Evolutionary conservation across 1,284 basidiomycete genomes (phyloP), one percentile per base, ranked within the genome.

Genomic region (Spongispora temasekensis): DNA sequence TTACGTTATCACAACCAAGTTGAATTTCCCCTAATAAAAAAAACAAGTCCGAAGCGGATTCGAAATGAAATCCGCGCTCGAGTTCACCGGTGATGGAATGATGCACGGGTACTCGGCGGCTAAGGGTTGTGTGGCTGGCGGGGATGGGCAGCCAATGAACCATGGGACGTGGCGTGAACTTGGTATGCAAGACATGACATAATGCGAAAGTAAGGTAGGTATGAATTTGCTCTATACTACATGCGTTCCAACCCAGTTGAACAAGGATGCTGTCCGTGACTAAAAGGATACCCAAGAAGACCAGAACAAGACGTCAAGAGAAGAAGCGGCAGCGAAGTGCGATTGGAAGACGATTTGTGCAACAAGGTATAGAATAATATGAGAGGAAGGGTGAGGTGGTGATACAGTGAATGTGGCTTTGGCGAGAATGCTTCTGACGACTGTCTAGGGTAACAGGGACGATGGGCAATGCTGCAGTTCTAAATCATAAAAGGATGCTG

Each of bases 401-500:
- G 23, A 59, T 71, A 70, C 70, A 71, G 23, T 53, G 52, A n/a
- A 53, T 61, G 62, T 37, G 61, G 44, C 13, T 52, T 61, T 46
- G 46, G 46, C 34, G 59, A 55, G n/a, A 37, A 56, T 58, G 51
- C 60, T 61, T 55, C 59, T 53, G 65, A 58, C 56, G 8, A 46
- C 37, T 37, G 48, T 55, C 28, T 46, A 59, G 52, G 28, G 46
- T 48, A n/a, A 21, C 25, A 42, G 48, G 34, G 59, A 44, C 52
- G 31, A 48, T 25, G 56, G 44, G 53, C 9, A 27, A 25, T 59
- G 60, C 37, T 60, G 62, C 52, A 27, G 34, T 28, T 74, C 73
- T 75, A 73, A 72, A 73, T 53, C 69, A 76, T 69, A 8, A 76
- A 76, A 15, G 71, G 69, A 40, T 75, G 63, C 32, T 74, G 74